Conservation (phyloP, 2,329 filamentous ascomycete genomes). For the Fusarium subglutinans region DNA sequence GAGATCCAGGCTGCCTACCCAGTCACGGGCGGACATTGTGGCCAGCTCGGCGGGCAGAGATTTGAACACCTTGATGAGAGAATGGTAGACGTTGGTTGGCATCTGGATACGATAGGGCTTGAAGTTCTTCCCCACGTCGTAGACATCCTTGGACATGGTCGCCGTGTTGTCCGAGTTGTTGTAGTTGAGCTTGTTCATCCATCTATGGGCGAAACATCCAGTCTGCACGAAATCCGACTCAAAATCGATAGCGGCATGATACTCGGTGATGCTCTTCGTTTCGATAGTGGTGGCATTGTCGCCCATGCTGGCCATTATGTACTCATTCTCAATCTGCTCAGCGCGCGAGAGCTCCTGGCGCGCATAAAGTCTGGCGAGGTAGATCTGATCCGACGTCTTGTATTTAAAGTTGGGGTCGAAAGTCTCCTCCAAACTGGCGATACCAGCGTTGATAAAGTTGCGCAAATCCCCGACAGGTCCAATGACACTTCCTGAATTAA, state of each 20-base stretch:
- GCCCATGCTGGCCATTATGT: neutral
- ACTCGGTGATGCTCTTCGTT: slow-evolving; percentile 13
- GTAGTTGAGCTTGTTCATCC: slow-evolving; percentile 27
- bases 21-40: slow-evolving; percentile 19
- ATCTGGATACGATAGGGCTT: slow-evolving; percentile 22
- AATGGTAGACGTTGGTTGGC: slow-evolving; percentile 20
- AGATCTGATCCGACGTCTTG: slow-evolving; percentile 45
- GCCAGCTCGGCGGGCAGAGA: slow-evolving; percentile 4
- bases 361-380: slow-evolving; percentile 54
- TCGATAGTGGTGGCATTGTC: slow-evolving; percentile 21
- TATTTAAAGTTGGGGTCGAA: slow-evolving; percentile 46
- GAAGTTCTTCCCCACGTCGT: slow-evolving; percentile 16
- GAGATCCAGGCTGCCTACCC: slow-evolving; percentile 14
- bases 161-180: slow-evolving; percentile 19
- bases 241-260: slow-evolving; percentile 31
- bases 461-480: slow-evolving; percentile 49
- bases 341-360: slow-evolving; percentile 54
- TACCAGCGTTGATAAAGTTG: slow-evolving; percentile 39
- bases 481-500: slow-evolving; percentile 59
- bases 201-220: slow-evolving; percentile 18
- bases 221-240: slow-evolving; percentile 32
- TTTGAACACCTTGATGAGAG: slow-evolving; percentile 12
- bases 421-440: slow-evolving; percentile 46
- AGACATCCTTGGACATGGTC: slow-evolving; percentile 16
- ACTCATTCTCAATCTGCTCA: slow-evolving; percentile 37